Conservation (phyloP, 2,329 filamentous ascomycete species). For the Byssochlamys sp. region DNA sequence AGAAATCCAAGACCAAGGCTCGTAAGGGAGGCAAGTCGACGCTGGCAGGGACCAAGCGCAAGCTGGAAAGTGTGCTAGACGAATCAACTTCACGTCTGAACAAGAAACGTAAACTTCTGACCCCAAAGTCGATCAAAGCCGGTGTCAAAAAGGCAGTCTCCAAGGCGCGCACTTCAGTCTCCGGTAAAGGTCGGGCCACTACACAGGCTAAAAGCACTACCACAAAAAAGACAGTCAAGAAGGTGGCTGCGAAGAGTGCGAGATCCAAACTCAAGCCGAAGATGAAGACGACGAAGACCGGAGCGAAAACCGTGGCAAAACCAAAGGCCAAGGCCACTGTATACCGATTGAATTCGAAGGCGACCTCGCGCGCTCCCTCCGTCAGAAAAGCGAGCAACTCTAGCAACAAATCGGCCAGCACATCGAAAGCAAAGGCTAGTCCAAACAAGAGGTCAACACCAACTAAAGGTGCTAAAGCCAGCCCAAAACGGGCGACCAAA, state of each 20-base stretch:
- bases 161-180: constrained; percentile 13
- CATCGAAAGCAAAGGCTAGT: constrained; percentile 8
- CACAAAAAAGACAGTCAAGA: constrained; percentile 7
- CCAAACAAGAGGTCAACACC: neutral
- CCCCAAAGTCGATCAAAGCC: constrained; percentile 21
- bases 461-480: neutral
- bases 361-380: constrained; percentile 4
- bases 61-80: constrained; percentile 17
- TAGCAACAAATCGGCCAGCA: constrained; percentile 2
- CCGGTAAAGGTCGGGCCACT: constrained; percentile 11
- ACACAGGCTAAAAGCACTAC: constrained; percentile 10
- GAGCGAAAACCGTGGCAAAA: constrained; percentile 11
- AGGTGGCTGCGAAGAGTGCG: neutral
- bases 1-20: constrained; percentile 10
- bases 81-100: constrained; percentile 19
- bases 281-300: constrained; percentile 3
- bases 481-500: neutral
- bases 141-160: constrained; percentile 23
- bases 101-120: constrained; percentile 22
- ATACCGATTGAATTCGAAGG: constrained; percentile 7
- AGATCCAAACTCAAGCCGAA: constrained; percentile 1
- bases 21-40: constrained; percentile 8
- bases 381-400: neutral
- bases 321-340: constrained; percentile 15
- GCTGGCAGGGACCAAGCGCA: constrained; percentile 24